A percentile compares a stretch with the other conserved stretches of the same genome.
Evolutionary conservation across 306 rosid species (phyloP).

Genomic region (Clitoria ternatea): DNA sequence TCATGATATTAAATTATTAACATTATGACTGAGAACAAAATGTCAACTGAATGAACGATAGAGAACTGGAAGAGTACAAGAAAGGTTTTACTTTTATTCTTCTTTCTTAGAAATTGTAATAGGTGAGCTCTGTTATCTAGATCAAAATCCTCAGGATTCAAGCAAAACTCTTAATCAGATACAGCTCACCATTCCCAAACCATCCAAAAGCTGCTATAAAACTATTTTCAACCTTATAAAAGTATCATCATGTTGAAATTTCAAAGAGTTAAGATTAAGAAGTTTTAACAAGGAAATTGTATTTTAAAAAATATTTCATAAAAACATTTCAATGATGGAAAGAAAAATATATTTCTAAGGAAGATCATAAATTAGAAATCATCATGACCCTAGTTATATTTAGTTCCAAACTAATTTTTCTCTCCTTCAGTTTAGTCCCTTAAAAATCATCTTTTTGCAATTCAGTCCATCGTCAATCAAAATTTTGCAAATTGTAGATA

Average conservation of each 20-base stretch:
- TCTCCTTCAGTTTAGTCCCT: neutral
- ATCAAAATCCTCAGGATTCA: neutral
- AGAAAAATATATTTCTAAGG: neutral
- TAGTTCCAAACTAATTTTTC: neutral
- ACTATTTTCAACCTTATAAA: neutral
- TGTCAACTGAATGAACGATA: neutral
- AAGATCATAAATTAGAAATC: neutral
- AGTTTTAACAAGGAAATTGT: neutral
- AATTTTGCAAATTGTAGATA: neutral
- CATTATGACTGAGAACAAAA: neutral
- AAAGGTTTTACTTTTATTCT: neutral
- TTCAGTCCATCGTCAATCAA: neutral
- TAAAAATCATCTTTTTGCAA: neutral
- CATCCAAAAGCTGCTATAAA: neutral
- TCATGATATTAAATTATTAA: too few species aligned
- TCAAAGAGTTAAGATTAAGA: neutral
- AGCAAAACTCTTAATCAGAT: neutral
- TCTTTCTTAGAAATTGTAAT: neutral
- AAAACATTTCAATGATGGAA: neutral
- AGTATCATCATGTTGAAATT: neutral
- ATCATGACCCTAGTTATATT: neutral
- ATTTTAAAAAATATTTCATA: neutral
- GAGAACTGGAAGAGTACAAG: neutral
- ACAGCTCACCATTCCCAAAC: neutral
- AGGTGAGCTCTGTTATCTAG: neutral